phyloP scores from a whole-genome alignment of 108 stramenopile species.

The Craspedostauros australis region DNA sequence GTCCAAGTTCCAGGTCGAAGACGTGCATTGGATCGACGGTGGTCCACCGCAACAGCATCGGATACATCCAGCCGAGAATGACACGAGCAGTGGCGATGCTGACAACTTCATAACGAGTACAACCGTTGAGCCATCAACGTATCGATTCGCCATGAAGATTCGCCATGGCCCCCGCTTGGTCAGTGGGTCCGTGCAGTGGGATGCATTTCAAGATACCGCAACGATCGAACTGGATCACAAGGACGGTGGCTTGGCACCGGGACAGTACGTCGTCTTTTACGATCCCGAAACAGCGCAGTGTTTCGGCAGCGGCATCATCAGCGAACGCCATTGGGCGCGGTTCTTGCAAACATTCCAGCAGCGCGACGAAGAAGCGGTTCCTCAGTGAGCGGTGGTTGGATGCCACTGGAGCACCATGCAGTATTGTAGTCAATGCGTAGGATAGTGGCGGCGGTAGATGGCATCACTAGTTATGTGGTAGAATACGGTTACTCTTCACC shows the following conservation, averaged over 20 bases:
- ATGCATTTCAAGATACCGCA: slow-evolving; percentile 15
- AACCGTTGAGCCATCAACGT: neutral
- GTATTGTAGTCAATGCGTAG: no score
- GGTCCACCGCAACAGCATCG: slow-evolving; percentile 26
- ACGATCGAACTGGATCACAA: slow-evolving; percentile 58
- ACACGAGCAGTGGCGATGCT: no score
- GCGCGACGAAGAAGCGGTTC: no score
- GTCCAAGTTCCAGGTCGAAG: slow-evolving; percentile 77
- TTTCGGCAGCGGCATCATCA: slow-evolving; percentile 85
- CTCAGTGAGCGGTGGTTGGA: no score
- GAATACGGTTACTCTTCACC: no score
- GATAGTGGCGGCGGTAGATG: no score
- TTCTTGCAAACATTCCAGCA: no score
- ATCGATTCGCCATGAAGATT: slow-evolving; percentile 71
- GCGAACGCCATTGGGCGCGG: slow-evolving; percentile 73
- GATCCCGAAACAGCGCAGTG: slow-evolving; percentile 74
- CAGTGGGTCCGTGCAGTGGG: slow-evolving; percentile 46
- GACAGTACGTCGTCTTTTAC: slow-evolving; percentile 94
- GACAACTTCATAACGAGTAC: neutral
- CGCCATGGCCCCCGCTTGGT: slow-evolving; percentile 88
- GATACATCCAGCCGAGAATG: slow-evolving; percentile 9
- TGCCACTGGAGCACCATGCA: no score
- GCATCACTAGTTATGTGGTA: no score
- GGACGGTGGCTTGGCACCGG: slow-evolving; percentile 91
- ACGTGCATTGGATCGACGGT: slow-evolving; percentile 81